These are phyloP conservation scores for Epichloe bromicola DNA, from an alignment of 2,329 filamentous ascomycete genomes.

Conservation along the genomic window DNA sequence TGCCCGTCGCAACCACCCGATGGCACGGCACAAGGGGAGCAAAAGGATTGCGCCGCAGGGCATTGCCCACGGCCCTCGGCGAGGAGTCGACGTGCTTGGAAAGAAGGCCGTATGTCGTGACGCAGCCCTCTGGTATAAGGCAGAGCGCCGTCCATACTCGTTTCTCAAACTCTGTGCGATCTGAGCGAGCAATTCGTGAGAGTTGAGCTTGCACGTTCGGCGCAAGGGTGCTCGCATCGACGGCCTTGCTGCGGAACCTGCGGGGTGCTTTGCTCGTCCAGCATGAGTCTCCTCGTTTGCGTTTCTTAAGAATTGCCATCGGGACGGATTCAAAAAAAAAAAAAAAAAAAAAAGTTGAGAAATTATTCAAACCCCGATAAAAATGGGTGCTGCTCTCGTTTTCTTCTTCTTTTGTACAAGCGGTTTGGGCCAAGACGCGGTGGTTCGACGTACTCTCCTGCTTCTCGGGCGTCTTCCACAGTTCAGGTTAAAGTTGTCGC, in stretches of 20 bases:
- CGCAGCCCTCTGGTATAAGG: slow-evolving; percentile 61
- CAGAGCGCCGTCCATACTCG: slow-evolving; percentile 58
- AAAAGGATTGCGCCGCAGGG: slow-evolving; percentile 61
- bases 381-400: no score
- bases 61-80: slow-evolving; percentile 65
- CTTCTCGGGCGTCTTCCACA: no score
- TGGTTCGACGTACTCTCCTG: no score
- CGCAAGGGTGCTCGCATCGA: not conserved
- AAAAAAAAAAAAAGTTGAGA: no score
- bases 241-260: not conserved
- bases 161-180: slow-evolving; percentile 43
- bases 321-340: not conserved
- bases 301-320: slow-evolving; percentile 2
- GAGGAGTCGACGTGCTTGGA: slow-evolving; percentile 56
- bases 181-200: slow-evolving; percentile 29
- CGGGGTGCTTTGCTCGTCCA: slow-evolving; percentile 1
- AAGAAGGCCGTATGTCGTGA: slow-evolving; percentile 67
- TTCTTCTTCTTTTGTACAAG: no score
- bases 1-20: slow-evolving; percentile 61
- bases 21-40: slow-evolving; percentile 74
- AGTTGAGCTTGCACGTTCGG: slow-evolving; percentile 27
- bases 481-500: no score
- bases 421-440: no score
- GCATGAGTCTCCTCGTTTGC: slow-evolving; percentile 2
- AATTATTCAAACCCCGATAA: no score